Conservation (phyloP, 257 asterid species). For the Capsicum pubescens region DNA sequence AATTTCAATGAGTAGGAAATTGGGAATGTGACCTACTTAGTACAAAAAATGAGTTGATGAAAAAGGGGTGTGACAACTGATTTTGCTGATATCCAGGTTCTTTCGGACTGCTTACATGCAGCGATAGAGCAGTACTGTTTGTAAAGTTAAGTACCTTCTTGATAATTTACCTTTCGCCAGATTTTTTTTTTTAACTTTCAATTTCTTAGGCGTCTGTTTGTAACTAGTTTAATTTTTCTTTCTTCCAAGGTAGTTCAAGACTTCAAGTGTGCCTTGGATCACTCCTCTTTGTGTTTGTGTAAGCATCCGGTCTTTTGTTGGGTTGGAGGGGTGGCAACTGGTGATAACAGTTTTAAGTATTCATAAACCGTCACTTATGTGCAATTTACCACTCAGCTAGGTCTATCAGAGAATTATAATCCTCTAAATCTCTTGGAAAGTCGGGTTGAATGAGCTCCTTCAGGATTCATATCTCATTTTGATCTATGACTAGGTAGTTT, state of each 20-base stretch:
- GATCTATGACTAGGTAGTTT: not conserved
- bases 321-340: not conserved
- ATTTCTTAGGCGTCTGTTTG: not conserved
- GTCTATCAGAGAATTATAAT: not conserved
- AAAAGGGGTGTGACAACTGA: not conserved
- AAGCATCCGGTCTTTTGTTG: not conserved
- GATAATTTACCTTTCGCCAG: not conserved
- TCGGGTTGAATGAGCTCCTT: not conserved
- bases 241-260: not conserved
- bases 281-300: not conserved
- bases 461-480: not conserved
- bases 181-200: not conserved
- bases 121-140: not conserved
- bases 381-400: not conserved
- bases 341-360: not conserved
- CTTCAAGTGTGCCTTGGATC: not conserved
- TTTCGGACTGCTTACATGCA: not conserved
- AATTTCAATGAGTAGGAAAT: not conserved
- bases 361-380: not conserved
- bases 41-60: not conserved
- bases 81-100: not conserved
- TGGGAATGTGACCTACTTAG: not conserved
- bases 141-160: not conserved
- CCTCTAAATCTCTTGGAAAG: constrained; percentile 6
- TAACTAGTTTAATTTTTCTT: not conserved